Conservation (phyloP, 2,329 filamentous ascomycete genomes). For the Alternaria solani region DNA sequence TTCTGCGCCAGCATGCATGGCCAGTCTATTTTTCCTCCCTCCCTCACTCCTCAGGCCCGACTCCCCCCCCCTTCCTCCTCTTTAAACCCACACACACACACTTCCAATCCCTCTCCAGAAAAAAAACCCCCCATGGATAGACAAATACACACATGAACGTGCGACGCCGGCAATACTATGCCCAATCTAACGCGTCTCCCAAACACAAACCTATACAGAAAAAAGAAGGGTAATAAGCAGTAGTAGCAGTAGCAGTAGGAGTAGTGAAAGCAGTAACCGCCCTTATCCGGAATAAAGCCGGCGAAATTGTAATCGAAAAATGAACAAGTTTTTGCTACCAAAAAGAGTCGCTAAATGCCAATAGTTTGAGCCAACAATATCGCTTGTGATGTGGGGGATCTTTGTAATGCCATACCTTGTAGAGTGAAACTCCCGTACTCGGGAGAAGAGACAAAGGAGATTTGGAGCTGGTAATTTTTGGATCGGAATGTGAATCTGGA, state of each 20-base stretch:
- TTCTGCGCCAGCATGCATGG: not conserved
- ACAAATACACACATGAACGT: not conserved
- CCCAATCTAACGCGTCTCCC: not conserved
- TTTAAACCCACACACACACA: not conserved
- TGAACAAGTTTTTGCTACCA: not conserved
- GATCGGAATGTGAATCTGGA: not conserved
- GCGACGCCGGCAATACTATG: not conserved
- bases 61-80: not conserved
- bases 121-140: not conserved
- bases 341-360: slow-evolving; percentile 10
- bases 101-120: not conserved
- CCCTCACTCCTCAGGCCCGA: not conserved
- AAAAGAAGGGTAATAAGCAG: not conserved
- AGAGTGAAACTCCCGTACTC: not conserved
- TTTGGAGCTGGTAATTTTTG: not conserved
- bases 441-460: slow-evolving; percentile 6
- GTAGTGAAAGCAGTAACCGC: not conserved
- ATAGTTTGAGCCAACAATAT: slow-evolving; percentile 8
- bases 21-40: not conserved
- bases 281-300: not conserved
- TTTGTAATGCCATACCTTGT: slow-evolving; percentile 4
- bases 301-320: not conserved
- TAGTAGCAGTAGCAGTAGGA: too few species aligned
- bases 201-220: not conserved
- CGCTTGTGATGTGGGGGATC: slow-evolving; percentile 2